Evolutionary conservation across 2,329 filamentous ascomycete species (phyloP), one percentile per base, ranked within the genome.

Genomic region (Meredithiella fracta): DNA sequence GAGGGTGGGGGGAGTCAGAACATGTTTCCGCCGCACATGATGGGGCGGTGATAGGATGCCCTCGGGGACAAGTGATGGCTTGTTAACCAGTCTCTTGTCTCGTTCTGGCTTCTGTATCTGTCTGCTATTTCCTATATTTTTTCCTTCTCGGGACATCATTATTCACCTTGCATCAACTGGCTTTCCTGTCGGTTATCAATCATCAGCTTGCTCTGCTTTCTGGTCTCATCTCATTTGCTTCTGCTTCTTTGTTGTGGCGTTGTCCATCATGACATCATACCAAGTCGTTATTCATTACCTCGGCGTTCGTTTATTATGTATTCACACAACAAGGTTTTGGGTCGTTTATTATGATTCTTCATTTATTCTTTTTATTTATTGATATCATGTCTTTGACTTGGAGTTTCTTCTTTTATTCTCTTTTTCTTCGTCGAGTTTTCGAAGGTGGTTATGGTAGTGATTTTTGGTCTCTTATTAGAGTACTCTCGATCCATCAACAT

Each of bases 1-100:
- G 5, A 34, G 29, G 29, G 29, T 5, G 11, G 11, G 5, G 29
- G 29, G 29, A 34, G 11, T 34, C 29, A 34, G 11, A 40, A 17
- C 17, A 29, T 54, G 23, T 58, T 65, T 25, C 63, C 65, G 22
- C 62, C 65, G 3, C 65, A 68, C 53, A 68, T 67, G 66, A 65
- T 68, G 62, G 66, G 67, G 8, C 61, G 64, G 51, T 68, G 62
- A 59, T 22, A 26, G 11, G 25, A n/a, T 44, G 4, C 11, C 11
- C 29, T 5, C 29, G 11, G 11, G 17, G 40, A 20, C 17, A n/a
- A 44, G 40, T 44, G 15, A 22, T 44, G 40, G 15, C 20, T 44
- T 22, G 15, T 44, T 44, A 22, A n/a, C 20, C 40, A 17, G 15
- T 44, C n/a, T n/a, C n/a, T 44, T 4, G 40, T 44, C 15, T 17